Evolutionary conservation across 2,329 filamentous ascomycete genomes (phyloP), one percentile per base, ranked within the genome.

Genomic region (Fusarium palustre): DNA sequence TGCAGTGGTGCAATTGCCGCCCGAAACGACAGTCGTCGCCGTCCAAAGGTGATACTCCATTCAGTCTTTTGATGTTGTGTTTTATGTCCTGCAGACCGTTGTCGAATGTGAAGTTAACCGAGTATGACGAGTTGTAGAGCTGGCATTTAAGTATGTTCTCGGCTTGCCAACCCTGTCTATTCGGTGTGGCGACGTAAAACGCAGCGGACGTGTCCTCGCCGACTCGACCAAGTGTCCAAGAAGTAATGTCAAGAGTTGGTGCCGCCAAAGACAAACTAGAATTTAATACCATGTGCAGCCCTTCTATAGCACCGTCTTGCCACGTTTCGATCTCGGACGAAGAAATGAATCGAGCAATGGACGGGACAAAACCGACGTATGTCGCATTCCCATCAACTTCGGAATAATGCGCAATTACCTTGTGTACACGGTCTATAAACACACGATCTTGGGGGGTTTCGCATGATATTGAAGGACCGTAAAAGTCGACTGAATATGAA

Each of bases 111-210:
- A 68, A 59, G 15, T 67, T 46, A 1, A 54, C 5, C 0, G 54
- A 10, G 20, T 39, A 68, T 1, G 65, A 64, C 2, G 65, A 45
- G 2, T 68, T 68, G 0, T 56, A 33, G 3, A 68, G 55, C 1
- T 34, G 18, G 7, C 66, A 68, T 15, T 59, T 46, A 1, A 59
- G 12, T 2, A 42, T 13, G 7, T 46, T 54, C 7, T 16, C 34
- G 1, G 34, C 48, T 15, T n/a, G 39, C 2, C 34, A 12, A 3
- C 0, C 5, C 0, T 13, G 22, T 1, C 3, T 20, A 5, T 15
- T 18, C 0, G 65, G 63, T 0, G 50, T 36, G 0, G 36, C 11
- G 7, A 64, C 49, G 2, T 31, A 67, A 15, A 68, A 18, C 3
- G 34, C 5, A 38, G 34, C 18, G 10, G 24, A 25, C 24, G 4